Conservation (phyloP, 345 rosid species). For the Salix suchowensis region DNA sequence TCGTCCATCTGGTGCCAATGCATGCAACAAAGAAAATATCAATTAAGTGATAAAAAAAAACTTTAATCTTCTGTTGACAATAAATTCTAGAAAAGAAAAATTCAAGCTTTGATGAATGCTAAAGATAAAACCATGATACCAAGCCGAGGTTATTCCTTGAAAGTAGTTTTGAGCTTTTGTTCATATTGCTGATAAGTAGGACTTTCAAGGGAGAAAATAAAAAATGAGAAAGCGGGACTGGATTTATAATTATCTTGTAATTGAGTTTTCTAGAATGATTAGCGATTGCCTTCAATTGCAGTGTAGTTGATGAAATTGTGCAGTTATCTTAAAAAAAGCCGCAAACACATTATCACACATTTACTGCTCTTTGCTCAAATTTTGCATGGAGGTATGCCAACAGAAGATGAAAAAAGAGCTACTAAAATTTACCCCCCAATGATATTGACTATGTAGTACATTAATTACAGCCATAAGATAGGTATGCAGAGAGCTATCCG, state of each 20-base stretch:
- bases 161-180: not conserved
- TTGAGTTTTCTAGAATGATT: not conserved
- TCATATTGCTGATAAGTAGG: not conserved
- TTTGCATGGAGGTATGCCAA: not conserved
- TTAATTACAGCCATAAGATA: too few species aligned
- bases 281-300: not conserved
- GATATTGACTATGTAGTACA: not conserved
- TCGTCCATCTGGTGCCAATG: constrained; percentile 52
- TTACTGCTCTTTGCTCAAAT: not conserved
- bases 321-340: not conserved
- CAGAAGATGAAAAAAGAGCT: not conserved
- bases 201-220: not conserved
- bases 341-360: not conserved
- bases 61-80: not conserved
- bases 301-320: not conserved
- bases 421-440: not conserved
- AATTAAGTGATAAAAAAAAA: not conserved
- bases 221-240: not conserved
- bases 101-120: not conserved
- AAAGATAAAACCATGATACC: too few species aligned
- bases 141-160: not conserved
- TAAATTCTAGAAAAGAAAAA: not conserved
- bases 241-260: not conserved
- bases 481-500: not conserved
- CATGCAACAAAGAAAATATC: not conserved